phyloP scores from a whole-genome alignment of 306 rosid species.

The Citrullus amarus region DNA sequence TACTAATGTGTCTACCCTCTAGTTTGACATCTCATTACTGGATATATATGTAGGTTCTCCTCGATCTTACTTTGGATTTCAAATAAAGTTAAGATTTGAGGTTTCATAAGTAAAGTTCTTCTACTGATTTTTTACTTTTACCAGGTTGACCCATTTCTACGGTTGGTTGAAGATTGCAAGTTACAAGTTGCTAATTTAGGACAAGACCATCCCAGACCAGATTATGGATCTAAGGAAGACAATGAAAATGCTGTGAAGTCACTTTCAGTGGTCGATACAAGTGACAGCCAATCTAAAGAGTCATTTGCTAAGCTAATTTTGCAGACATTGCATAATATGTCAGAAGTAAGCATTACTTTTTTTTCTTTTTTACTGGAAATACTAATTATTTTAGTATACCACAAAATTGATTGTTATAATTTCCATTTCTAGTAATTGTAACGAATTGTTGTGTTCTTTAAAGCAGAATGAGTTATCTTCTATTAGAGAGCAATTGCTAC shows the following conservation, averaged over 20 bases:
- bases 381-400: background rate
- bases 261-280: slow-evolving; percentile 25
- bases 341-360: slow-evolving; percentile 28
- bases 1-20: background rate
- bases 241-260: slow-evolving; percentile 41
- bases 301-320: slow-evolving; percentile 41
- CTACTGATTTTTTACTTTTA: background rate
- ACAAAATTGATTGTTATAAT: background rate
- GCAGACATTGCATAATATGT: slow-evolving; percentile 26
- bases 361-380: background rate
- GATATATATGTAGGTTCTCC: background rate
- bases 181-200: slow-evolving; percentile 28
- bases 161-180: slow-evolving; percentile 53
- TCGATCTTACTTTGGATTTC: background rate
- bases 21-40: background rate
- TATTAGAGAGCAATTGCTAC: slow-evolving; percentile 34
- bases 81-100: background rate
- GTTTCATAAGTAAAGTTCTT: background rate
- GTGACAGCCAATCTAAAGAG: slow-evolving; percentile 32
- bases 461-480: slow-evolving; percentile 21
- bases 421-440: background rate
- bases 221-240: slow-evolving; percentile 76
- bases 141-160: slow-evolving; percentile 74
- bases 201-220: slow-evolving; percentile 18
- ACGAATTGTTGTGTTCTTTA: background rate